These are phyloP conservation scores for Termitomyces sp. DNA, from an alignment of 768 basidiomycete genomes.

Conservation along the genomic window DNA sequence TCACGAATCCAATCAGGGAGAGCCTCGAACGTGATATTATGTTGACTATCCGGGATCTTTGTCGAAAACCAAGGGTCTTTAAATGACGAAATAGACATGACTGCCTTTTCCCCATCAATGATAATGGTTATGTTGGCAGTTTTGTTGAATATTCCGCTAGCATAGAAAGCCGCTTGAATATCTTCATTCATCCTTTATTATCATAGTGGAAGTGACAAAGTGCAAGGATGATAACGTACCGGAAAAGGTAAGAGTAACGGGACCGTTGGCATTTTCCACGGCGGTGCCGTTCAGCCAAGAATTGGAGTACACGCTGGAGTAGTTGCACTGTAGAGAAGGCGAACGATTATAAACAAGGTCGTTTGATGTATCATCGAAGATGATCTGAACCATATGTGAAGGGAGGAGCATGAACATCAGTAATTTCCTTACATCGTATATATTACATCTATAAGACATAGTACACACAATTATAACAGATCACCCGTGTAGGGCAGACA, in stretches of 20 bases:
- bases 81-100: not conserved
- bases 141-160: not conserved
- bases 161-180: not conserved
- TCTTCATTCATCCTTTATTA: not conserved
- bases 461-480: not conserved
- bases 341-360: not conserved
- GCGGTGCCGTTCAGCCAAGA: not conserved
- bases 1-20: not conserved
- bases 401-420: not conserved
- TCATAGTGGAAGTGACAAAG: not conserved
- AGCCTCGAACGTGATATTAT: not conserved
- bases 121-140: not conserved
- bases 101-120: not conserved
- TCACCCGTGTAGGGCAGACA: not conserved
- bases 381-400: not conserved
- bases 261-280: not conserved
- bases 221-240: not conserved
- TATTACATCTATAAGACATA: not conserved
- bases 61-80: not conserved
- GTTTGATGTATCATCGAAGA: not conserved
- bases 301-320: not conserved
- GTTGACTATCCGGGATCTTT: not conserved
- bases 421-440: not conserved
- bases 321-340: not conserved
- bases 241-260: not conserved